A percentile compares a stretch with the other conserved stretches of the same genome.
Conservation (phyloP, 1,284 basidiomycete genomes). For the Puccinia triticina region DNA sequence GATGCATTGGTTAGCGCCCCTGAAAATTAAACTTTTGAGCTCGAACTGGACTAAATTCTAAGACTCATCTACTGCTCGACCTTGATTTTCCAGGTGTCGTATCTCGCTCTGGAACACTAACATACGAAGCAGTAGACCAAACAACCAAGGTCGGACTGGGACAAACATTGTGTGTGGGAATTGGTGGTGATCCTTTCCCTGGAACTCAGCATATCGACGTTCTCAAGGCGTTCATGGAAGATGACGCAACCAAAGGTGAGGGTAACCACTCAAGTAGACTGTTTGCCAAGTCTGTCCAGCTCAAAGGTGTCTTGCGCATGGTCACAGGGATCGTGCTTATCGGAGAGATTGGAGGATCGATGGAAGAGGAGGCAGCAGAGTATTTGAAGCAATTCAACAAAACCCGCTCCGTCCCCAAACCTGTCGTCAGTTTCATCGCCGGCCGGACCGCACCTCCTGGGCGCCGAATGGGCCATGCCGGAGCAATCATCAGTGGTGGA, state of each 20-base stretch:
- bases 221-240: slow-evolving; percentile 92
- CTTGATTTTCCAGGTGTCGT: slow-evolving; percentile 73
- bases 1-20: slow-evolving; percentile 53
- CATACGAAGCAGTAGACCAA: slow-evolving; percentile 89
- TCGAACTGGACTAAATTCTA: not conserved
- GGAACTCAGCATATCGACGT: slow-evolving; percentile 94
- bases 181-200: slow-evolving; percentile 99
- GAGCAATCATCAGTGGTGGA: slow-evolving; percentile 96
- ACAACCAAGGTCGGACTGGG: slow-evolving; percentile 95
- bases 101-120: slow-evolving; percentile 91
- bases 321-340: slow-evolving; percentile 86
- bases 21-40: not conserved
- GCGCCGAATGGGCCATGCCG: slow-evolving; percentile 96
- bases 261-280: slow-evolving; percentile 29
- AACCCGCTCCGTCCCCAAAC: slow-evolving; percentile 82
- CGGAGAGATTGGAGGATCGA: slow-evolving; percentile 97
- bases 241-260: slow-evolving; percentile 81
- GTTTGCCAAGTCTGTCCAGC: not conserved
- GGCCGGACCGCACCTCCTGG: slow-evolving; percentile 93
- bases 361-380: slow-evolving; percentile 99
- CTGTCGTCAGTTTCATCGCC: slow-evolving; percentile 97
- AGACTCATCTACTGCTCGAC: not conserved
- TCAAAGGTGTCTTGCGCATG: not conserved
- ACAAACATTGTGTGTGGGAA: slow-evolving; percentile 94
- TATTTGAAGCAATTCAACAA: slow-evolving; percentile 85